phyloP scores from a whole-genome alignment of 202 grass and related monocot species.

The Zoysia matrella region DNA sequence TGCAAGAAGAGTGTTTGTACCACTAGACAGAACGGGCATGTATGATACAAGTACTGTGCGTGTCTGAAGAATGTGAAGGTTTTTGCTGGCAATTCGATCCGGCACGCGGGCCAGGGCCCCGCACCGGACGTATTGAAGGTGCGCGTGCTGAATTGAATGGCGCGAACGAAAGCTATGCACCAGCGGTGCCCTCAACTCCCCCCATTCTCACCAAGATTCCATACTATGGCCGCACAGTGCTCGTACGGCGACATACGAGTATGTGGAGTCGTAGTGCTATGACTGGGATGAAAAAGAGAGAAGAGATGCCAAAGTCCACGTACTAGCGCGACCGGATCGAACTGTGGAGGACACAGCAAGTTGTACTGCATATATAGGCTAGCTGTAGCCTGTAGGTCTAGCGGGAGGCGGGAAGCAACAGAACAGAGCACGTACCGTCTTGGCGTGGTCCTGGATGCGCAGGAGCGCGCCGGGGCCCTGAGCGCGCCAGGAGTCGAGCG shows the following conservation, averaged over 20 bases:
- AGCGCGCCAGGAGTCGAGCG: conserved; percentile 32
- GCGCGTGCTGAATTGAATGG: conserved; percentile 47
- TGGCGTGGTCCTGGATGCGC: conserved; percentile 89
- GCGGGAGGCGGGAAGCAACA: not conserved
- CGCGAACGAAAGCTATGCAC: conserved; percentile 39
- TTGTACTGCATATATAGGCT: not conserved
- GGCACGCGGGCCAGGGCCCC: not conserved
- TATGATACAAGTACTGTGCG: not conserved
- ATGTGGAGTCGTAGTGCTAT: not conserved
- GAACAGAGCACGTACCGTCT: conserved; percentile 58
- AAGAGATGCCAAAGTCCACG: no score
- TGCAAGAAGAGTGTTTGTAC: conserved; percentile 9
- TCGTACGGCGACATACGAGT: conserved; percentile 7
- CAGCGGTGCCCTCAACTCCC: conserved; percentile 36
- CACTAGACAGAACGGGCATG: not conserved
- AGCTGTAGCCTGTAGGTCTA: not conserved
- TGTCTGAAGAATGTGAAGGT: not conserved
- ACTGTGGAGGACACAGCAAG: no score
- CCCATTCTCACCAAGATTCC: conserved; percentile 60
- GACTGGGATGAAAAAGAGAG: not conserved
- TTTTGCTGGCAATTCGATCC: not conserved
- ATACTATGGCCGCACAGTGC: conserved; percentile 35
- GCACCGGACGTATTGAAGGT: not conserved
- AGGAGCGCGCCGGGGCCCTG: conserved; percentile 47
- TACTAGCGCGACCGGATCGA: no score